These are phyloP conservation scores for Cenchrus fungigraminus DNA, from an alignment of 176 grass and related monocot species.

Conservation along the genomic window DNA sequence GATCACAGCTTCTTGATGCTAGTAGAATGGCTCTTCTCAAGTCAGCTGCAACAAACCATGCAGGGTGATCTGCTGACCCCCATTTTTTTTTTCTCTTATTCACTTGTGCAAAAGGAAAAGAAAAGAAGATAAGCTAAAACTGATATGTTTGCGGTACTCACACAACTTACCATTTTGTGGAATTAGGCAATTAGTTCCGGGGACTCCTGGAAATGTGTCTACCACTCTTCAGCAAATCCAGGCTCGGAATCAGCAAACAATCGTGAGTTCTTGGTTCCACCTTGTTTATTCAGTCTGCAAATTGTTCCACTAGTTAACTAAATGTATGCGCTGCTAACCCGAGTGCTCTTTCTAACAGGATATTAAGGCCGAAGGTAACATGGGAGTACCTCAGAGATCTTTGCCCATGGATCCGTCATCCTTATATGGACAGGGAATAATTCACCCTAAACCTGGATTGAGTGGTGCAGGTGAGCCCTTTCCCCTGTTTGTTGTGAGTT, in stretches of 20 bases:
- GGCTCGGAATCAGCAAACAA: conserved; percentile 80
- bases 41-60: conserved; percentile 78
- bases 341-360: conserved; percentile 61
- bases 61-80: conserved; percentile 54
- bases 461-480: conserved; percentile 59
- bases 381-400: conserved; percentile 82
- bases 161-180: not conserved
- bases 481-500: conserved; percentile 25
- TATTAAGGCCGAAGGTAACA: conserved; percentile 85
- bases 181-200: conserved; percentile 79
- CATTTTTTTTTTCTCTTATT: conserved; percentile 23
- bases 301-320: conserved; percentile 22
- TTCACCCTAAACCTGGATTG: conserved; percentile 93
- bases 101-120: conserved; percentile 10
- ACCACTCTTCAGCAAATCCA: conserved; percentile 95
- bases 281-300: conserved; percentile 25
- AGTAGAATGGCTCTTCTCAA: conserved; percentile 95
- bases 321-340: conserved; percentile 30
- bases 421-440: conserved; percentile 85
- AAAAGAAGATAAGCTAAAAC: conserved; percentile 1
- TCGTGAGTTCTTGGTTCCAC: conserved; percentile 56
- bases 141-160: conserved; percentile 8
- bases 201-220: conserved; percentile 79
- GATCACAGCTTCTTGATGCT: conserved; percentile 81
- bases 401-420: conserved; percentile 91